Conservation (phyloP, 805 yeast genomes). For the Barnettozyma sucrosica region DNA sequence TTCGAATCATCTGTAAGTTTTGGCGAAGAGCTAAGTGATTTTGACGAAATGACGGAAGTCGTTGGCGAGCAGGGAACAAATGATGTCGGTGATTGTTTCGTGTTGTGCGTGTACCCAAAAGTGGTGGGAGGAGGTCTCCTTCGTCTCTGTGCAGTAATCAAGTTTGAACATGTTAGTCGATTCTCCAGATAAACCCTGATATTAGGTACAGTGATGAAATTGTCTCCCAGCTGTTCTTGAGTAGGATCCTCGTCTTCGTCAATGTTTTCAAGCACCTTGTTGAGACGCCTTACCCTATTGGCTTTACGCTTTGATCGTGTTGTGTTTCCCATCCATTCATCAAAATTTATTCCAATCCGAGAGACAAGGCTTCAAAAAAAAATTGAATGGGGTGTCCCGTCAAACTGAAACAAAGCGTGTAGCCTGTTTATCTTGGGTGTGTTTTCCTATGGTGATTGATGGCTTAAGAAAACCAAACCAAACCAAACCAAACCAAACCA, state of each 20-base stretch:
- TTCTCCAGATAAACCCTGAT: background rate
- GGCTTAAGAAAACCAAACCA: no score
- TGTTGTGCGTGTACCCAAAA: no score
- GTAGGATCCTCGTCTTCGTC: background rate
- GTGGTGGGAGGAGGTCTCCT: no score
- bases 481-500: no score
- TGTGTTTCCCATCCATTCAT: background rate
- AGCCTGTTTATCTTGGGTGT: no score
- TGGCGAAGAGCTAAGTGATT: background rate
- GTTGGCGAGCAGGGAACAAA: background rate
- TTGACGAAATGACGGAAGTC: background rate
- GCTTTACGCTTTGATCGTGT: background rate
- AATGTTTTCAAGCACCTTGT: background rate
- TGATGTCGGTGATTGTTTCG: background rate
- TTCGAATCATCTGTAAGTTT: background rate
- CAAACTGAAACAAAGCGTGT: background rate
- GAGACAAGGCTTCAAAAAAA: no score
- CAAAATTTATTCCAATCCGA: background rate
- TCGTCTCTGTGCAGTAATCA: no score
- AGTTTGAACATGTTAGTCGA: background rate
- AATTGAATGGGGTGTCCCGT: background rate
- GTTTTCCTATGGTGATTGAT: no score
- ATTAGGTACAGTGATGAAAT: background rate
- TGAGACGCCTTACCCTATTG: background rate
- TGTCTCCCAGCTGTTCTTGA: background rate